Evolutionary conservation across 768 basidiomycete species (phyloP).

Genomic region (Naganishia antarctica): DNA sequence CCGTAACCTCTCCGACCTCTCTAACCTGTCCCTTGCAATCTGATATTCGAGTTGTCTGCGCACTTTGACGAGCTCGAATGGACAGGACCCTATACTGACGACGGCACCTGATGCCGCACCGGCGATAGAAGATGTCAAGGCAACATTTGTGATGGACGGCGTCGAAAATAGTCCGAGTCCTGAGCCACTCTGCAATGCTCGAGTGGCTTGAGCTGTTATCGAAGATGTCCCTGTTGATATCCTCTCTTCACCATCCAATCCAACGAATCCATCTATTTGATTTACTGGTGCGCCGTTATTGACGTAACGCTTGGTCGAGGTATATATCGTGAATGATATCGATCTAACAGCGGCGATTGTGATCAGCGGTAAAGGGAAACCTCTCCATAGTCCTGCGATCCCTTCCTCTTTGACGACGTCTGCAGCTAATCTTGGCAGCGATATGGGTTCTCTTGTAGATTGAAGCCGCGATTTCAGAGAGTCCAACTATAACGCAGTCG

Average conservation of each 20-base stretch:
- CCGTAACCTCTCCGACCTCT: background rate
- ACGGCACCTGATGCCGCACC: conserved; percentile 84
- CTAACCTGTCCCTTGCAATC: conserved; percentile 65
- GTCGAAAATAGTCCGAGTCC: background rate
- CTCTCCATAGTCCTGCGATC: conserved; percentile 56
- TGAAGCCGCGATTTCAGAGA: conserved; percentile 90
- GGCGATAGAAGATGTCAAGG: conserved; percentile 70
- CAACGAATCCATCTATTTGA: background rate
- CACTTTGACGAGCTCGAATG: conserved; percentile 95
- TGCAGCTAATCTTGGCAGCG: conserved; percentile 59
- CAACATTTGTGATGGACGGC: conserved; percentile 53
- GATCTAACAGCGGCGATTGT: conserved; percentile 93
- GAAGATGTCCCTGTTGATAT: conserved; percentile 6
- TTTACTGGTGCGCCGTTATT: background rate
- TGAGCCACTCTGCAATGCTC: background rate
- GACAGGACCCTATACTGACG: conserved; percentile 82
- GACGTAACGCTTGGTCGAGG: conserved; percentile 39
- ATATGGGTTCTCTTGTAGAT: conserved; percentile 69
- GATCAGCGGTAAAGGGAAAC: conserved; percentile 67
- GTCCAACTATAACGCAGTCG: conserved; percentile 62
- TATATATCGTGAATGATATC: conserved; percentile 48
- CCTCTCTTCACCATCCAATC: conserved; percentile 11
- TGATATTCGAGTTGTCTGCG: conserved; percentile 86
- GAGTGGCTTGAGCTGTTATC: background rate
- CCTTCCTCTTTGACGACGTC: conserved; percentile 50